Base-by-base conservation (phyloP, 192 early-diverging fungal genomes). In the Coemansia asiatica region DNA sequence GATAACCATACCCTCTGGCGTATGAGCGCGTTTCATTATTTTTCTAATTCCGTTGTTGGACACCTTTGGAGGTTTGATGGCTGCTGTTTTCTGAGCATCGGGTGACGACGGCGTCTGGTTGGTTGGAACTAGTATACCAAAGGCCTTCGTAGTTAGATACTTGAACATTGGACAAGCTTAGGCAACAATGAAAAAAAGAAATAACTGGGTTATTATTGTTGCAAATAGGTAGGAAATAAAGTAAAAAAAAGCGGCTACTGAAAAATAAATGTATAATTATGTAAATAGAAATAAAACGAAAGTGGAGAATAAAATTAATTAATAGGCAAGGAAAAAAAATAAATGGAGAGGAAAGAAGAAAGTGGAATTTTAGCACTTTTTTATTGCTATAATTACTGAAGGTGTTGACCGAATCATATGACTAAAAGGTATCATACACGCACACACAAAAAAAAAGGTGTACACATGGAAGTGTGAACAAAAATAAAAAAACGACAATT, bases 1-100 rank as follows among this genome's bases (percentile, higher is more conserved):
- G 59, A 70, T 2, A 12, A 80, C 72, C 25, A 80, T 58, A 1
- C 77, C 77, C 27, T 71, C 77, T 29, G 77, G 77, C 35, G 77
- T 74, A 44, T 71, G 77, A 0, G 72, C 72, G 16, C 77, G 77
- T 19, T 63, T 74, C 72, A 80, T 70, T 25, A 74, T 68, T 27
- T 66, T 60, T 10, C 69, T 68, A n/a, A 80, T 73, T 9, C 68
- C 72, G 22, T 64, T 67, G 15, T 67, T 63, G 10, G 75, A 66
- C 21, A 62, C 60, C 21, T 56, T 46, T 18, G 55, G 29, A 18
- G 58, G 19, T 29, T 56, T 57, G 33, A 57, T 60, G 26, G 31
- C 12, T 0, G 16, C 13, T 22, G 22, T 25, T 29, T 50, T 1
- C 15, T 2, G 10, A 15, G 23, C 16, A 13, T 25, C n/a, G 23